Conservation (phyloP, 1,284 basidiomycete species). For the Sporisorium sorghi region DNA sequence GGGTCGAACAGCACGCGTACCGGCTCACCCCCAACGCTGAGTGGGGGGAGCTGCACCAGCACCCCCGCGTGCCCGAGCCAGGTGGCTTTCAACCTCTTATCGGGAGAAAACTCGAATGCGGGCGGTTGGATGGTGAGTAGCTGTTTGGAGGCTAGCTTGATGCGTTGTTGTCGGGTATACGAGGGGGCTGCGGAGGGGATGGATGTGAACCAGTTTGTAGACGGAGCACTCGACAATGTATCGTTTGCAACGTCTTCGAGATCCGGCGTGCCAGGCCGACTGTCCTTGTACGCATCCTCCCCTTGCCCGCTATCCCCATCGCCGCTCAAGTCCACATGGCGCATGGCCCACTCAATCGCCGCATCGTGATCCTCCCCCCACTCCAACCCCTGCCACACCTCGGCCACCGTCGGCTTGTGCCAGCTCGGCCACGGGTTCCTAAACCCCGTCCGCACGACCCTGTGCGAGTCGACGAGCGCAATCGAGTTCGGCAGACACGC, state of each 20-base stretch:
- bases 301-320: no score
- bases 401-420: slow-evolving; percentile 52
- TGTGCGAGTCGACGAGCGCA: slow-evolving; percentile 26
- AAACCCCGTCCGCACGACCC: slow-evolving; percentile 52
- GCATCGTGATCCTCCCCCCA: slow-evolving; percentile 56
- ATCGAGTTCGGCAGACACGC: slow-evolving; percentile 34
- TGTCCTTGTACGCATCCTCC: slow-evolving; percentile 27
- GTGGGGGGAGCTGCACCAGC: slow-evolving; percentile 55
- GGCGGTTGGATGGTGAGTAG: slow-evolving; percentile 43
- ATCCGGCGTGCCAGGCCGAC: slow-evolving; percentile 21
- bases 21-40: slow-evolving; percentile 17
- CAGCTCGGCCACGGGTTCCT: slow-evolving; percentile 65
- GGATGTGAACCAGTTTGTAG: slow-evolving; percentile 3
- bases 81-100: slow-evolving; percentile 43
- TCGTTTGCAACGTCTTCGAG: no score
- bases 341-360: slow-evolving; percentile 32
- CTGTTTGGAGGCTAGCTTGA: slow-evolving; percentile 28
- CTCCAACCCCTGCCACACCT: slow-evolving; percentile 58
- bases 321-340: slow-evolving; percentile 18
- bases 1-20: slow-evolving; percentile 64
- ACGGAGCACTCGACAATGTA: not conserved
- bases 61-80: slow-evolving; percentile 67
- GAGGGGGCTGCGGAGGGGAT: slow-evolving; percentile 13
- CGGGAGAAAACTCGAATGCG: slow-evolving; percentile 29
- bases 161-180: slow-evolving; percentile 30